These are phyloP conservation scores for Metschnikowia shivogae DNA, from an alignment of 805 yeast species.

Conservation along the genomic window DNA sequence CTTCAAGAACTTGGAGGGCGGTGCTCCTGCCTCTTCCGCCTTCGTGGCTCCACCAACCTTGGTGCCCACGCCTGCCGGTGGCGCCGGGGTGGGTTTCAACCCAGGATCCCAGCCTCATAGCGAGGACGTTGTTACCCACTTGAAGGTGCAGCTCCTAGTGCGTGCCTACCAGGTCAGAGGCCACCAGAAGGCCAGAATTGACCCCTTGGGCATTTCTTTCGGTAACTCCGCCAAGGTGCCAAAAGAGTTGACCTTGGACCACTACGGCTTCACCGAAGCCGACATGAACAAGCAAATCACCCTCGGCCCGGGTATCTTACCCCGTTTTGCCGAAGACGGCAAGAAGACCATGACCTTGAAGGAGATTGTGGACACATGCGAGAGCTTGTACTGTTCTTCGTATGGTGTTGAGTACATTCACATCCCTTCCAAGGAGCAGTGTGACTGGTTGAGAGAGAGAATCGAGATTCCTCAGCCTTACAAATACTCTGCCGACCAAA, in stretches of 20 bases:
- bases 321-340: constrained; percentile 72
- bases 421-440: constrained; percentile 89
- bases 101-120: constrained; percentile 49
- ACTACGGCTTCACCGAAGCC: constrained; percentile 84
- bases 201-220: constrained; percentile 88
- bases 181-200: constrained; percentile 90
- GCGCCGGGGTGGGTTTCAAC: constrained; percentile 51
- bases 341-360: constrained; percentile 65
- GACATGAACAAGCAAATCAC: constrained; percentile 82
- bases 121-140: constrained; percentile 75
- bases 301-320: constrained; percentile 96
- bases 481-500: constrained; percentile 80
- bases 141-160: constrained; percentile 92
- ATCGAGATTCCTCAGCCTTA: constrained; percentile 88
- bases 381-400: constrained; percentile 77
- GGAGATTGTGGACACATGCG: constrained; percentile 76
- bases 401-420: constrained; percentile 96
- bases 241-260: constrained; percentile 83
- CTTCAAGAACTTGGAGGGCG: constrained; percentile 82
- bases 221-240: constrained; percentile 71
- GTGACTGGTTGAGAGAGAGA: constrained; percentile 98
- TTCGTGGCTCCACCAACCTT: constrained; percentile 90
- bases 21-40: constrained; percentile 65
- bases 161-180: constrained; percentile 99
- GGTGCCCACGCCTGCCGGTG: constrained; percentile 77